These are phyloP conservation scores for Ceratobasidium sp. DNA, from an alignment of 1,284 basidiomycete genomes.

Conservation along the genomic window DNA sequence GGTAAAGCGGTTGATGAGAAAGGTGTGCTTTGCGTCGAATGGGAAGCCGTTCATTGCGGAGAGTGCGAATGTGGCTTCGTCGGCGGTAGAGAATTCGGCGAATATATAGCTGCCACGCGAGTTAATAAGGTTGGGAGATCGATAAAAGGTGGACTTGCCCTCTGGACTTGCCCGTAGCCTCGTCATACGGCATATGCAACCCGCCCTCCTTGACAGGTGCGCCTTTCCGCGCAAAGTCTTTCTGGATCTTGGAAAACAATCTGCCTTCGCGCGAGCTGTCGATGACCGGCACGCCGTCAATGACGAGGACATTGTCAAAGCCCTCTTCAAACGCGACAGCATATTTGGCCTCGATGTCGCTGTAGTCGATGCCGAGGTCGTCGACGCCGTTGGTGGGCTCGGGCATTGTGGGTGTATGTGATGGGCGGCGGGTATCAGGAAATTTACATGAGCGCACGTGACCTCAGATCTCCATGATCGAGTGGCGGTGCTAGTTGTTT, in stretches of 20 bases:
- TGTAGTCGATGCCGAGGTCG: conserved; percentile 87
- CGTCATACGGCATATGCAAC: conserved; percentile 88
- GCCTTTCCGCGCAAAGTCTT: conserved; percentile 84
- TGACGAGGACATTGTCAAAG: conserved; percentile 86
- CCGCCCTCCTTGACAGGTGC: conserved; percentile 78
- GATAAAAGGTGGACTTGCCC: conserved; percentile 66
- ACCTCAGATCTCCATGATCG: not conserved
- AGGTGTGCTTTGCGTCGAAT: conserved; percentile 93
- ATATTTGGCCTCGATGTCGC: conserved; percentile 94
- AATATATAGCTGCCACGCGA: conserved; percentile 78
- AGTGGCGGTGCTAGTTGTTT: not conserved
- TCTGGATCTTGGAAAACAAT: conserved; percentile 80
- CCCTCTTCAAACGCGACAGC: conserved; percentile 81
- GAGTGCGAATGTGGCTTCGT: conserved; percentile 86
- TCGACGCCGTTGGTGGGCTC: conserved; percentile 50
- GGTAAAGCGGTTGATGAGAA: conserved; percentile 90
- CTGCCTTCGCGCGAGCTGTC: conserved; percentile 83
- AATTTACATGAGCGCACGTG: conserved; percentile 9
- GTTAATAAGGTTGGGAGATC: not conserved
- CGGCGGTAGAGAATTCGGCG: conserved; percentile 83
- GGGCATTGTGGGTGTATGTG: conserved; percentile 29
- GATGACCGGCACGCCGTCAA: conserved; percentile 88
- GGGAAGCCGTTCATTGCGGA: conserved; percentile 84
- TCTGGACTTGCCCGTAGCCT: conserved; percentile 81
- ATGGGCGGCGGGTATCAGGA: conserved; percentile 17